phyloP scores from a whole-genome alignment of 208 protist genomes.

The Vickermania ingenoplastis region DNA sequence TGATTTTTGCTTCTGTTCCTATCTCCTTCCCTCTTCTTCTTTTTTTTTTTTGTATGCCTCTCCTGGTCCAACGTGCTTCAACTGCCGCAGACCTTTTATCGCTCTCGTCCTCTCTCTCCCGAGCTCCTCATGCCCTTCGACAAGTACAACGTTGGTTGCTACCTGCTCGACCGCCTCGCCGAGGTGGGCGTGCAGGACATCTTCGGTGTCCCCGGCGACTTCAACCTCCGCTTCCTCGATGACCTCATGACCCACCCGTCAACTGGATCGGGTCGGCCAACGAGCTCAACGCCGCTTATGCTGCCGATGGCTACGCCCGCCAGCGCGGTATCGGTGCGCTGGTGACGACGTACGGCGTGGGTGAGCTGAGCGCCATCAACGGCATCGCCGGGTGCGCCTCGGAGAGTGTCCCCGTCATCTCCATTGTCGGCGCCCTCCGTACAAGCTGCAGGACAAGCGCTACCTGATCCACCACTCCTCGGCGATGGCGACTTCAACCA shows the following conservation, averaged over 20 bases:
- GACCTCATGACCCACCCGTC: slow-evolving; percentile 40
- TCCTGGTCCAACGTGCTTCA: background rate
- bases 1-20: slow-evolving; percentile 3
- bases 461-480: slow-evolving; percentile 41
- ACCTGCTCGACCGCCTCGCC: slow-evolving; percentile 34
- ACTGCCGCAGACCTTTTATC: no score
- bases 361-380: slow-evolving; percentile 37
- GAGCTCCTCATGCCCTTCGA: slow-evolving; percentile 46
- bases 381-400: slow-evolving; percentile 23
- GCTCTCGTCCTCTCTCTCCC: no score
- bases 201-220: slow-evolving; percentile 55
- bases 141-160: slow-evolving; percentile 44
- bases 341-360: slow-evolving; percentile 38
- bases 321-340: slow-evolving; percentile 20
- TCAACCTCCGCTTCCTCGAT: slow-evolving; percentile 54
- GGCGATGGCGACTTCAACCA: slow-evolving; percentile 33
- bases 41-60: slow-evolving; percentile 1
- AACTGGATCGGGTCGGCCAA: slow-evolving; percentile 49
- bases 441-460: slow-evolving; percentile 12
- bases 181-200: slow-evolving; percentile 36
- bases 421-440: slow-evolving; percentile 27
- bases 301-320: slow-evolving; percentile 34
- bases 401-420: slow-evolving; percentile 33
- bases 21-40: slow-evolving; percentile 4
- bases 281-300: slow-evolving; percentile 53